phyloP scores from a whole-genome alignment of 805 yeast genomes.

The Yamadazyma olivae region DNA sequence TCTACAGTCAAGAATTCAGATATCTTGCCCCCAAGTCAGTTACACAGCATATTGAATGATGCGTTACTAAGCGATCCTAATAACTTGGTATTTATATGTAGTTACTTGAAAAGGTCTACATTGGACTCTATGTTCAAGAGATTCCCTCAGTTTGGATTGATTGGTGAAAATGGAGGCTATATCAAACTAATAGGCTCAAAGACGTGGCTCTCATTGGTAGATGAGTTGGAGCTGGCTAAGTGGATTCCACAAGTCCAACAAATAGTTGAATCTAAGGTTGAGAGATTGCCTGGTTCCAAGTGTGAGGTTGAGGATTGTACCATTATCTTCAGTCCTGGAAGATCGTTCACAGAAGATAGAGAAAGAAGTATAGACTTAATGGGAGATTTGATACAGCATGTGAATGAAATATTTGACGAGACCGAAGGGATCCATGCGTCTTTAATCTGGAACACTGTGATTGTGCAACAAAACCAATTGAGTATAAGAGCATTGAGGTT shows the following conservation, averaged over 20 bases:
- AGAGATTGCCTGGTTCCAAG: slow-evolving; percentile 76
- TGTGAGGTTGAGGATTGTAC: slow-evolving; percentile 74
- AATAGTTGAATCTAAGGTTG: slow-evolving; percentile 59
- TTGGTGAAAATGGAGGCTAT: slow-evolving; percentile 90
- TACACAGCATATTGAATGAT: slow-evolving; percentile 55
- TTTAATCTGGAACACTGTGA: slow-evolving; percentile 62
- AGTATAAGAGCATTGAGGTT: slow-evolving; percentile 55
- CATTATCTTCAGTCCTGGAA: slow-evolving; percentile 72
- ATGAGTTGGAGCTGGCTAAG: slow-evolving; percentile 40
- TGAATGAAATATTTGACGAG: slow-evolving; percentile 68
- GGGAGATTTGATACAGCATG: slow-evolving; percentile 83
- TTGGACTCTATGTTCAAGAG: slow-evolving; percentile 68
- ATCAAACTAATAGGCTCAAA: slow-evolving; percentile 51
- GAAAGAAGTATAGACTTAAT: slow-evolving; percentile 65
- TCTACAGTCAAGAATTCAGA: slow-evolving; percentile 18
- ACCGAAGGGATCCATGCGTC: slow-evolving; percentile 65
- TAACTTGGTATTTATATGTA: slow-evolving; percentile 70
- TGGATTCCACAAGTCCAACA: slow-evolving; percentile 62
- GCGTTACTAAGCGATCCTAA: slow-evolving; percentile 48
- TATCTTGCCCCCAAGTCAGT: slow-evolving; percentile 58
- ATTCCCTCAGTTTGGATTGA: slow-evolving; percentile 68
- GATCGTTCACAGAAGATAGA: slow-evolving; percentile 53
- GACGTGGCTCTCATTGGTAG: slow-evolving; percentile 62
- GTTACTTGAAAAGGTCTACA: slow-evolving; percentile 60
- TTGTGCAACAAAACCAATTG: slow-evolving; percentile 65